Percentiles rank a stretch among this genome's conserved stretches.
These are phyloP conservation scores for Skeletonema menzelii DNA, from an alignment of 108 stramenopile genomes.

Conservation along the genomic window DNA sequence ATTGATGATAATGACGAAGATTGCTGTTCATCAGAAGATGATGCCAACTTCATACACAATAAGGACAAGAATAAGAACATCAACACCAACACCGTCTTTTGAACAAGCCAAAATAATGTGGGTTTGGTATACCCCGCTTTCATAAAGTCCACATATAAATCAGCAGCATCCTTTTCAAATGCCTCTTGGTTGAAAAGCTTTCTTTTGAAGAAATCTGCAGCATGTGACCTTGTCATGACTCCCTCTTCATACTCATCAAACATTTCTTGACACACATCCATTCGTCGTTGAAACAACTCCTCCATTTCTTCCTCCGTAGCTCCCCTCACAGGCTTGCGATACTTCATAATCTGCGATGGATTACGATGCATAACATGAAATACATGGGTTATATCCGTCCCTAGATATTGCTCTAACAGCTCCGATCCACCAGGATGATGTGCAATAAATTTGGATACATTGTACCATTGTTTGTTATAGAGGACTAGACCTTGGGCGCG, in stretches of 20 bases:
- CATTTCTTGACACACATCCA: slow-evolving; percentile 22
- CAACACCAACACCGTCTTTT: slow-evolving; percentile 4
- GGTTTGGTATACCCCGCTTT: slow-evolving; percentile 21
- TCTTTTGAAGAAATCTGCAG: not conserved
- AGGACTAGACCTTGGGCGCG: slow-evolving; percentile 16
- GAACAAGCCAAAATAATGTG: slow-evolving; percentile 10
- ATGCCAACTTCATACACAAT: slow-evolving; percentile 12
- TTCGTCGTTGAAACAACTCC: slow-evolving; percentile 5
- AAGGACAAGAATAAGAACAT: slow-evolving; percentile 9
- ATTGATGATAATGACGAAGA: not conserved
- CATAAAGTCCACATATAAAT: slow-evolving; percentile 13
- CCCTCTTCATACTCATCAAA: slow-evolving; percentile 10
- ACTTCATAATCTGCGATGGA: slow-evolving; percentile 22
- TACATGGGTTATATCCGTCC: slow-evolving; percentile 19
- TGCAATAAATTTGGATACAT: slow-evolving; percentile 25
- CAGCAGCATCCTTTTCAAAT: slow-evolving; percentile 22
- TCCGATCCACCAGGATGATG: slow-evolving; percentile 30
- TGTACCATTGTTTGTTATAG: slow-evolving; percentile 24
- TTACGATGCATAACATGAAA: slow-evolving; percentile 29
- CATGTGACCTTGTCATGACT: not conserved
- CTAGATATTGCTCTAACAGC: slow-evolving; percentile 20
- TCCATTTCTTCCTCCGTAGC: slow-evolving; percentile 16
- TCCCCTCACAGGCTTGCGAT: slow-evolving; percentile 20
- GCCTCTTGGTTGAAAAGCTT: slow-evolving; percentile 9
- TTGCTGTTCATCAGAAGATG: not conserved